phyloP scores from a whole-genome alignment of 148 eudicot species.

The Silene uniflora region DNA sequence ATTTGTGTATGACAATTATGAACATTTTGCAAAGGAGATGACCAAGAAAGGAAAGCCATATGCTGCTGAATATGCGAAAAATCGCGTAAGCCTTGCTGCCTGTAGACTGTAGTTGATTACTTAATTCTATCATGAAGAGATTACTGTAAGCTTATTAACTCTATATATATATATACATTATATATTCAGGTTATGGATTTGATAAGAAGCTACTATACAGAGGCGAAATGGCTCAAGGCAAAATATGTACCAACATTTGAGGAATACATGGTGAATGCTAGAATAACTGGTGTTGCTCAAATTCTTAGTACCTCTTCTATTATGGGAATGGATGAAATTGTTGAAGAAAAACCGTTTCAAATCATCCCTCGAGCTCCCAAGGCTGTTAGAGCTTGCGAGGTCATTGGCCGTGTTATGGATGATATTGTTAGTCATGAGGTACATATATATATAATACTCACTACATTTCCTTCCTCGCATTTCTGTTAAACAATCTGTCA shows the following conservation, averaged over 20 bases:
- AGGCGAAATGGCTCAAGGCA: conserved; percentile 29
- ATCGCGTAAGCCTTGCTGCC: conserved; percentile 11
- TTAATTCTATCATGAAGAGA: no score
- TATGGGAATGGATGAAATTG: conserved; percentile 31
- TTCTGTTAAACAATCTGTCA: no score
- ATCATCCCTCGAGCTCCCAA: conserved; percentile 11
- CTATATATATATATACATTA: no score
- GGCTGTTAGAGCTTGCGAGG: conserved; percentile 26
- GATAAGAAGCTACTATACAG: conserved; percentile 26
- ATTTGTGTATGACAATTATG: conserved; percentile 7
- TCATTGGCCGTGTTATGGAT: conserved; percentile 28
- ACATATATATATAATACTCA: no score
- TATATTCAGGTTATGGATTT: conserved; percentile 23
- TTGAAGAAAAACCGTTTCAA: conserved; percentile 26
- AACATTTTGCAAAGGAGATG: conserved; percentile 10
- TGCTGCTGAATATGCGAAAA: conserved; percentile 21
- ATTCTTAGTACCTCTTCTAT: conserved; percentile 18
- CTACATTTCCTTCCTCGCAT: no score
- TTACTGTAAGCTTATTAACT: no score
- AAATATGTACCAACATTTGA: conserved; percentile 27
- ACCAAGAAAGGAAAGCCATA: conserved; percentile 20
- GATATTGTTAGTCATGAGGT: conserved; percentile 31
- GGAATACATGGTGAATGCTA: conserved; percentile 30
- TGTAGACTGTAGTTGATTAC: no score
- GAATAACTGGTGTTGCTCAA: conserved; percentile 22